Base-by-base conservation (phyloP, 2,329 filamentous ascomycete species). In the Aspergillus chevalieri region DNA sequence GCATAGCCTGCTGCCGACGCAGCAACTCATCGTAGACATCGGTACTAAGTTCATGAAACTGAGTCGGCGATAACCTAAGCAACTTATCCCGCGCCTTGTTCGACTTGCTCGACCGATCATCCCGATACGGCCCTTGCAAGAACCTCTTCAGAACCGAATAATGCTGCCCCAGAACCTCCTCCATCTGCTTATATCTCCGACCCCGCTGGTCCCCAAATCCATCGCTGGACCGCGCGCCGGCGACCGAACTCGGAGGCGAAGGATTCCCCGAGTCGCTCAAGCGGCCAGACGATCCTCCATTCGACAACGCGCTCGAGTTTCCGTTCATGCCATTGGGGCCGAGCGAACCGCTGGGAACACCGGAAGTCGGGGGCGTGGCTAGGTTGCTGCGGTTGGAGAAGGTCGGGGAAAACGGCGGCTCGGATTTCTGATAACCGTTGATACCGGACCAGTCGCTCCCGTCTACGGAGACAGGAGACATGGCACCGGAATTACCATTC, bases 41-140 rank as follows among this genome's bases (percentile, higher is more conserved):
- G 50, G 92, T 97, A 71, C 91, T 96, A 54, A 98, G 80, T 73
- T 98, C 93, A 70, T 95, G 89, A 69, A 98, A 97, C 69, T 98
- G 93, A 24, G 95, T 89, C 1, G 86, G 78, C 1, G 91, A 95
- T 46, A 98, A 79, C 51, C 92, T 84, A 52, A 96, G 78, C 50
- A 97, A 79, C 77, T 98, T 98, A 71, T 97, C 93, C 63, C 91
- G 85, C 49, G 93, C 93, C 71, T 91, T 86, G 71, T 94, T 95
- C 24, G 89, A 85, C 46, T 85, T 85, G 45, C 85, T 85, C 43
- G 81, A 79, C 64, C 85, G 83, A 58, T 90, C 87, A 67, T 94
- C 87, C 62, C 84, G 84, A 49, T 83, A 79, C 39, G 81, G 84
- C 56, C 79, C 77, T 8, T 81, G 81, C 36, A 96, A 78, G 65